Base-by-base conservation (phyloP, 208 protist species). In the Crithidia thermophila region DNA sequence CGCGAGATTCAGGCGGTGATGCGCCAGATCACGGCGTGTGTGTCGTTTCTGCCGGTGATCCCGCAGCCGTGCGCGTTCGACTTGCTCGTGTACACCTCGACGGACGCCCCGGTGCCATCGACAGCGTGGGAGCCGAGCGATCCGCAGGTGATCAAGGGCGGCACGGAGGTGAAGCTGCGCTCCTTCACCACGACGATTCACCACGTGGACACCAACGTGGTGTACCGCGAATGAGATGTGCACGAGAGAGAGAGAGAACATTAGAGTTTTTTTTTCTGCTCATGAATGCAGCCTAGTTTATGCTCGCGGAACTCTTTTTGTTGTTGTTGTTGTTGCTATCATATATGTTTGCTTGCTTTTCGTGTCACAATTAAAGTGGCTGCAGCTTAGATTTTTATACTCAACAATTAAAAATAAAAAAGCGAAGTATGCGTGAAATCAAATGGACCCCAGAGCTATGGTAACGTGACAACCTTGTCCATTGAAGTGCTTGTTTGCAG, bases 1-100 rank as follows among this genome's bases (percentile, higher is more conserved):
- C 58, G 56, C 21, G 97, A 99, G 57, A 99, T 99, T 63, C 95
- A 98, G 72, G 90, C 88, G 28, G 87, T 99, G 37, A 94, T 99
- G 61, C 79, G 97, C 18, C 98, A 99, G 75, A 99, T 99, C 67
- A 99, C 97, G 10, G 83, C 97, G 4, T 97, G 85, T 45, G 94
- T 98, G 1, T 98, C 98, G 8, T 99, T 98, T 65, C 82, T 99
- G 39, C 98, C 98, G 31, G 51, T 99, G 5, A 68, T 99, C 4
- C 60, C 95, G 63, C 23, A 59, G 53, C 67, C 73, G 5, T 94
- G 83, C 45, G 85, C 84, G 27, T 99, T 99, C 79, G 97, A 99
- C 69, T 46, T 98, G 25, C 79, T 98, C 4, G 82, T 98, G 11
- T 99, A 98, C 84, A 96, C 96, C 0, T 82, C 90, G 21, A 85